Conservation (phyloP, 2,329 filamentous ascomycete species). For the Ceratocystis diversiconidia region DNA sequence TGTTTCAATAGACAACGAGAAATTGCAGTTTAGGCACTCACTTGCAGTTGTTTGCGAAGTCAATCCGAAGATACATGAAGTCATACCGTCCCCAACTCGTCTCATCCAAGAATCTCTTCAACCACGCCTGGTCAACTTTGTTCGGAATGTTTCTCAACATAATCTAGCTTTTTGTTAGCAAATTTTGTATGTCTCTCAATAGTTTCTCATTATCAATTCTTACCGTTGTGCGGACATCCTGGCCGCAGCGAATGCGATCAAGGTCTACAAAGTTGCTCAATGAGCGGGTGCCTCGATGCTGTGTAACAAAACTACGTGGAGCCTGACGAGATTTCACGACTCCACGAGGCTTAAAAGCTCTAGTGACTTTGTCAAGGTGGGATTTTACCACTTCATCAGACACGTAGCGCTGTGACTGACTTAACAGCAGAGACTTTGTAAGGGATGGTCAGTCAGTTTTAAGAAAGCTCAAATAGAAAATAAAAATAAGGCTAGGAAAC, state of each 20-base stretch:
- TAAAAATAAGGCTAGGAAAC: background rate
- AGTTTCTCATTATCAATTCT: slow-evolving; percentile 23
- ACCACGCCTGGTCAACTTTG: slow-evolving; percentile 61
- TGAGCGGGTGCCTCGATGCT: slow-evolving; percentile 23
- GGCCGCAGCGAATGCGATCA: slow-evolving; percentile 29
- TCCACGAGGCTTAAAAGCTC: slow-evolving; percentile 1
- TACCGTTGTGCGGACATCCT: slow-evolving; percentile 61
- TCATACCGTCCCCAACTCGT: slow-evolving; percentile 74
- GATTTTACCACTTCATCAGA: slow-evolving; percentile 1
- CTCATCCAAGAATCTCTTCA: slow-evolving; percentile 68
- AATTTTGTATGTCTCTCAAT: background rate
- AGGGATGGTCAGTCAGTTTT: background rate
- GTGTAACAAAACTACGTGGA: background rate
- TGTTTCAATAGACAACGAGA: slow-evolving; percentile 21
- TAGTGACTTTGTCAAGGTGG: background rate
- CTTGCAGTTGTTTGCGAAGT: slow-evolving; percentile 75
- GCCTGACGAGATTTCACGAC: background rate
- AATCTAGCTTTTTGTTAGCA: slow-evolving; percentile 39
- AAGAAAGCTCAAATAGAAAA: no score
- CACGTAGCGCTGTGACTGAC: background rate
- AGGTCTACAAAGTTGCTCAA: slow-evolving; percentile 34
- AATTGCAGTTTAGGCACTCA: slow-evolving; percentile 30
- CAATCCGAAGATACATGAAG: slow-evolving; percentile 88
- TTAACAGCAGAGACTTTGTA: background rate
- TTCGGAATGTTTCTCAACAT: slow-evolving; percentile 95